Conservation (phyloP, 208 protist species). For the Trypanosomatidae sp. region DNA sequence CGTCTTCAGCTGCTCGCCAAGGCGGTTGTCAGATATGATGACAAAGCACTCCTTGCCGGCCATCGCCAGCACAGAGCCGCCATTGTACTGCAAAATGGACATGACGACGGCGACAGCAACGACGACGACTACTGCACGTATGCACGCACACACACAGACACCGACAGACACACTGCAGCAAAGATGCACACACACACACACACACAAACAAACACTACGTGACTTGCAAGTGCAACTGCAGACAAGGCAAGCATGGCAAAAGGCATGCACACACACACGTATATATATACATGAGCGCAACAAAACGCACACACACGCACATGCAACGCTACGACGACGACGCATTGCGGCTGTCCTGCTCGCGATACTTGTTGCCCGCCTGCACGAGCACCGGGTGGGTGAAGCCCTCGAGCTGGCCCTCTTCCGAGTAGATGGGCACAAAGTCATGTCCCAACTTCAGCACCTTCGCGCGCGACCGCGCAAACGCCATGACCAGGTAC, state of each 20-base stretch:
- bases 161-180: too few relatives aligned
- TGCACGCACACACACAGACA: too few relatives aligned
- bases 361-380: slow-evolving; percentile 59
- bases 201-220: too few relatives aligned
- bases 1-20: slow-evolving; percentile 94
- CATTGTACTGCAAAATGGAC: slow-evolving; percentile 94
- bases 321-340: neutral
- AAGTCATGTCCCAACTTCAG: slow-evolving; percentile 81
- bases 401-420: slow-evolving; percentile 78
- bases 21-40: slow-evolving; percentile 94
- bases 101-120: slow-evolving; percentile 27
- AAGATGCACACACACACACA: too few relatives aligned
- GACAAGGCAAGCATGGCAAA: too few relatives aligned
- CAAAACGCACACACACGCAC: neutral
- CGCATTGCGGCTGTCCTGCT: slow-evolving; percentile 12
- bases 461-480: too few relatives aligned
- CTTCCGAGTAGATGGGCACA: slow-evolving; percentile 77
- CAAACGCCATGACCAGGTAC: too few relatives aligned
- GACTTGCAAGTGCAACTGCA: too few relatives aligned
- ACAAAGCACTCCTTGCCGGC: slow-evolving; percentile 97
- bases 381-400: slow-evolving; percentile 76
- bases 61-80: slow-evolving; percentile 96
- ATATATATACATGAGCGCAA: too few relatives aligned
- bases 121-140: too few relatives aligned
- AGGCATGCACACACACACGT: too few relatives aligned